Evolutionary conservation across 2,329 filamentous ascomycete species (phyloP).

Genomic region (Hymenoscyphus occultus): DNA sequence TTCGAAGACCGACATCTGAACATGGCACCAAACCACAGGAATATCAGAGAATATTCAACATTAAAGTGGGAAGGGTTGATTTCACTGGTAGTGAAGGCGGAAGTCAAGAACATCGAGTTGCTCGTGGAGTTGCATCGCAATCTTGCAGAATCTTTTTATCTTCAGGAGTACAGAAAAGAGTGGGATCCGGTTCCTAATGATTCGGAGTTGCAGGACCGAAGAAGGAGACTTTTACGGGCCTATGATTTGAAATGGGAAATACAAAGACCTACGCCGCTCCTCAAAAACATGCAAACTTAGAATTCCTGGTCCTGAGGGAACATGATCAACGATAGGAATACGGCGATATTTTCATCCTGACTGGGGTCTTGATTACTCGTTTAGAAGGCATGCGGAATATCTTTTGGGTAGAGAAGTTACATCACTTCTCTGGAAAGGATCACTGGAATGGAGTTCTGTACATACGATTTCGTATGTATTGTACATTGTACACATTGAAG

Average conservation of each 20-base stretch:
- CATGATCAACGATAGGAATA: too few species aligned
- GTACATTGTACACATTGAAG: too few species aligned
- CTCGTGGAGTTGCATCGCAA: background rate
- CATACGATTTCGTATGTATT: too few species aligned
- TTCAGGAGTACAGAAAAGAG: background rate
- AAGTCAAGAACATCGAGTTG: constrained; percentile 1
- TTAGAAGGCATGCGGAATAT: too few species aligned
- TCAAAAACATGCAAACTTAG: background rate
- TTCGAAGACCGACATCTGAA: constrained; percentile 5
- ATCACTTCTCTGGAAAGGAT: too few species aligned
- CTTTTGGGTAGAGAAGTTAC: too few species aligned
- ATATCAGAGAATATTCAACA: background rate
- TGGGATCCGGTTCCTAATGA: background rate
- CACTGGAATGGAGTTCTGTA: too few species aligned
- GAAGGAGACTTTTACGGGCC: background rate
- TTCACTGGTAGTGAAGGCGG: background rate
- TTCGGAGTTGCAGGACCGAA: background rate
- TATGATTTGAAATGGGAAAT: constrained; percentile 8
- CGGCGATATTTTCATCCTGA: too few species aligned
- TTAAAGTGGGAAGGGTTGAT: background rate
- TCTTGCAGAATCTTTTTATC: background rate
- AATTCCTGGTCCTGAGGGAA: too few species aligned
- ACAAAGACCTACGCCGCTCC: background rate
- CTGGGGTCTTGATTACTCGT: too few species aligned
- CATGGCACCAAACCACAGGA: constrained; percentile 5